Evolutionary conservation across 345 rosid species (phyloP), one percentile per base, ranked within the genome.

Genomic region (Melaleuca alternifolia): DNA sequence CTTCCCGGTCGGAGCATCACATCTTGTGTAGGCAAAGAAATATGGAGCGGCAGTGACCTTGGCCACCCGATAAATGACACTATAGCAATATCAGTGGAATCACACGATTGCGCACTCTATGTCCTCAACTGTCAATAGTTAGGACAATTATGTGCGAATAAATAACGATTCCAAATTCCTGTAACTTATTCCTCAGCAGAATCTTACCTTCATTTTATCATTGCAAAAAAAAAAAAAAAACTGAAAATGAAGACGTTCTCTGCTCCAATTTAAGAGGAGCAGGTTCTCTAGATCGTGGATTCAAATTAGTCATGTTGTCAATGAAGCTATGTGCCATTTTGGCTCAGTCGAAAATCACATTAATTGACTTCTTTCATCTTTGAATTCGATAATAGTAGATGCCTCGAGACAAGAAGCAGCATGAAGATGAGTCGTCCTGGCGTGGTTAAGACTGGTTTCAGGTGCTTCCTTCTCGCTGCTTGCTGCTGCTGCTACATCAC

Each of bases 41-140:
- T 96, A 24, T 95, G 99, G 98, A 94, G 94, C 28, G 93, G 91
- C 10, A 89, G 86, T 77, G 83, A 84, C 85, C 87, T 85, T 2
- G 93, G 91, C 81, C 75, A 59, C 41, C 89, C 86, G 6, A 85
- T 20, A 71, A 71, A 37, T 18, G 87, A 89, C 71, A 88, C 85
- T 1, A 71, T 96, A 51, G 89, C 95, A 6, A 90, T 87, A 46
- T 85, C 83, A 57, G 93, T 96, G 52, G 92, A 88, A 84, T 83
- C 86, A 48, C 98, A 95, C 50, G 94, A 95, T 51, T 88, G 92
- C 89, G 93, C 96, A 53, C 87, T 97, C 23, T 93, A 94, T 62
- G 91, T 93, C 84, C 92, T 97, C 26, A 76, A 87, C 52, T 96
- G 98, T 88, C 54, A 85, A 79, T 88, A 88, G 41, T 71, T 71